Base-by-base conservation (phyloP, 2,329 filamentous ascomycete genomes). In the Ophiostoma quercus region DNA sequence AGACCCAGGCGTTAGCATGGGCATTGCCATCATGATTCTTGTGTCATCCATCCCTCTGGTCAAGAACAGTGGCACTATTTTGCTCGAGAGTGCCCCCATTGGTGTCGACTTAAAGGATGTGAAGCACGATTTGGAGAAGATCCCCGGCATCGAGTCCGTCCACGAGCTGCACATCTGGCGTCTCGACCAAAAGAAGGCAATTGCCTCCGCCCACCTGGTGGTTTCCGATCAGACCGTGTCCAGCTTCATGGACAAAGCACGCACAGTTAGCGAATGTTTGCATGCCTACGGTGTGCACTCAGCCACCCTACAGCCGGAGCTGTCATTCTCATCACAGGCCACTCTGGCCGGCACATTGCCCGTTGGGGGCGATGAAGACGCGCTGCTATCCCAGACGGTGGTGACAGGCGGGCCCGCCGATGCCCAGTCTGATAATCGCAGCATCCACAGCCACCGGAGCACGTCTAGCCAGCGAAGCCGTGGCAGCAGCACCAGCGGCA, bases 121-220 rank as follows among this genome's bases (percentile, higher is more conserved):
- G 65, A 87, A 86, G 74, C 85, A 90, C 71, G 90, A 92, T 73
- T 80, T 93, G 0, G 88, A 91, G 75, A 86, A 83, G 85, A 87
- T 92, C 47, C 84, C 86, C 0, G 90, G 89, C 0, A 83, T 92
- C 22, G 77, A 85, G 25, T 87, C 87, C 0, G 83, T 92, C 16
- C 89, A 92, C 73, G 89, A 92, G 74, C 81, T 93, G 19, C 90
- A 92, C 74, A 85, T 92, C 72, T 93, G 91, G 90, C 84, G 87
- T 2, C 82, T 93, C 2, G 87, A 90, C 75, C 89, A 94, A 78
- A 82, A 83, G 68, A 92, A 91, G 75, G 82, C 85, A 3, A 82
- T 92, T 66, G 90, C 90, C 8, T 88, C 88, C 0, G 90, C 88
- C 0, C 90, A 92, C 75, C 80, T 93, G 1, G 82, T 89, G 0